Percentiles rank a stretch among this genome's conserved stretches.
phyloP scores from a whole-genome alignment of 75 land plant species.

The Selaginella moellendorffii region DNA sequence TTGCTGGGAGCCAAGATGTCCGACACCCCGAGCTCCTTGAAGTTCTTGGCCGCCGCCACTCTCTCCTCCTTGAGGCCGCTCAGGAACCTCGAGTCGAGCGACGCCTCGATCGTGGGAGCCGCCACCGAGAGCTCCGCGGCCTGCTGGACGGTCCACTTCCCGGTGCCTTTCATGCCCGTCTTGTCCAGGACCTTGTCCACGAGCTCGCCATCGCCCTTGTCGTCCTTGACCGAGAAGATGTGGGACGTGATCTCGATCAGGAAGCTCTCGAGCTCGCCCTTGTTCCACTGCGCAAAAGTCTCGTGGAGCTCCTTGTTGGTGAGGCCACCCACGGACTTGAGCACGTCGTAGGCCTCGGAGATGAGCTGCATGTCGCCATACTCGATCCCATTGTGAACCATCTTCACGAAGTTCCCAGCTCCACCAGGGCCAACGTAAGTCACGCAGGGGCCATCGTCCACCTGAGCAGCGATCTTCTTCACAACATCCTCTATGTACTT shows the following conservation, averaged over 20 bases:
- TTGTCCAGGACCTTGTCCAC: conserved; percentile 8
- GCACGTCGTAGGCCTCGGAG: conserved; percentile 1
- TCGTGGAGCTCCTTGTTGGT: conserved; percentile 14
- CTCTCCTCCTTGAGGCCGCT: conserved; percentile 64
- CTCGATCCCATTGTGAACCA: conserved; percentile 6
- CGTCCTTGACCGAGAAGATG: conserved; percentile 7
- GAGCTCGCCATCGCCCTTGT: background rate
- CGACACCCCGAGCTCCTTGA: conserved; percentile 15
- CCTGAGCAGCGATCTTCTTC: conserved; percentile 50
- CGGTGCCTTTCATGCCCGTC: conserved; percentile 10
- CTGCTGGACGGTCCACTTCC: conserved; percentile 55
- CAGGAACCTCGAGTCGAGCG: conserved; percentile 41
- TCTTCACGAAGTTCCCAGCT: conserved; percentile 6
- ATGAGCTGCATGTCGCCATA: conserved; percentile 9
- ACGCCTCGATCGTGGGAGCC: conserved; percentile 54
- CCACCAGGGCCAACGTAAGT: conserved; percentile 5
- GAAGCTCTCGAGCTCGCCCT: conserved; percentile 23
- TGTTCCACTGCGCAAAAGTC: conserved; percentile 21
- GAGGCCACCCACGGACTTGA: conserved; percentile 6
- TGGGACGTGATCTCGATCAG: conserved; percentile 11
- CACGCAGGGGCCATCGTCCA: conserved; percentile 12
- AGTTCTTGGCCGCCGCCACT: conserved; percentile 29
- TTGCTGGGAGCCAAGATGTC: conserved; percentile 16
- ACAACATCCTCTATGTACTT: conserved; percentile 49
- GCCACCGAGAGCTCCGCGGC: conserved; percentile 61